A percentile compares a stretch with the other conserved stretches of the same genome.
phyloP scores from a whole-genome alignment of 441 rosid species.

The Erodium moschatum region DNA sequence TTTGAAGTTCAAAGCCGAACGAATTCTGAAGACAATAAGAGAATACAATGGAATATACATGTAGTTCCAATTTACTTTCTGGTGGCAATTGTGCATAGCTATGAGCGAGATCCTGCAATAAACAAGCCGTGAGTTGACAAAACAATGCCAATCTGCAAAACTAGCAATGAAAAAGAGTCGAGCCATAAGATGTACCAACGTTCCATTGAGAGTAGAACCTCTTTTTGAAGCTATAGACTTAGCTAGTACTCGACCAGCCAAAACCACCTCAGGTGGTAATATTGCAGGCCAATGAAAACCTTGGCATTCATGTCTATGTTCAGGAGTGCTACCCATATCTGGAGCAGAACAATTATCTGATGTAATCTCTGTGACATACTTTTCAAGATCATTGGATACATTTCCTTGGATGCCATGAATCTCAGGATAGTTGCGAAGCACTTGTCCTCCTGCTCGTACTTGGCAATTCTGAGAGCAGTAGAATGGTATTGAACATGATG shows the following conservation, averaged over 20 bases:
- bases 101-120: constrained; percentile 53
- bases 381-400: constrained; percentile 30
- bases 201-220: constrained; percentile 24
- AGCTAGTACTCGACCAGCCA: constrained; percentile 63
- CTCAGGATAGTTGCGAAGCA: constrained; percentile 19
- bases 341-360: constrained; percentile 20
- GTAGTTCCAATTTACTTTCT: constrained; percentile 67
- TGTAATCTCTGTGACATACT: constrained; percentile 35
- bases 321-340: constrained; percentile 35
- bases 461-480: constrained; percentile 76
- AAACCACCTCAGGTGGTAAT: constrained; percentile 61
- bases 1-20: constrained; percentile 37
- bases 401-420: constrained; percentile 21
- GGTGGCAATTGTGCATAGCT: constrained; percentile 44
- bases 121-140: constrained; percentile 20
- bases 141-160: constrained; percentile 3
- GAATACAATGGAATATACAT: constrained; percentile 56
- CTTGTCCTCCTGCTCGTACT: constrained; percentile 45
- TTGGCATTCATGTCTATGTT: constrained; percentile 75
- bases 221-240: constrained; percentile 38
- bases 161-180: constrained; percentile 11
- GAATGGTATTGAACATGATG: constrained; percentile 55
- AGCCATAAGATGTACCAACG: constrained; percentile 35
- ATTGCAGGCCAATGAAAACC: constrained; percentile 77
- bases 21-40: constrained; percentile 51